A percentile compares a stretch with the other conserved stretches of the same genome.
These are phyloP conservation scores for Phylloporus sp. DNA, from an alignment of 768 basidiomycete genomes.

Conservation along the genomic window DNA sequence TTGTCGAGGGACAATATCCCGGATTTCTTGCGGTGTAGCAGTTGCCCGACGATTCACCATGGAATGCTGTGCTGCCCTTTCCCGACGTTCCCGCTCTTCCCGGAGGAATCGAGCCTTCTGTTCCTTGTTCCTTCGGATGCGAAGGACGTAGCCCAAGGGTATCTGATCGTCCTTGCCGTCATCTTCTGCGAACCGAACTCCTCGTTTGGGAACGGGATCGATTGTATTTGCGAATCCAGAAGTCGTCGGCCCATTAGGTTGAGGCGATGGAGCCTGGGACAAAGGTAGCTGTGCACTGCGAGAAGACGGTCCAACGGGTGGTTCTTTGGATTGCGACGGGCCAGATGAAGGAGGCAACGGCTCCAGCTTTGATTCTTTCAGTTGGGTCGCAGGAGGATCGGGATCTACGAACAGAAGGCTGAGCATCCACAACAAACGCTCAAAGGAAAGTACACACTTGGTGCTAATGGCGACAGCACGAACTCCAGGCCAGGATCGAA, in stretches of 20 bases:
- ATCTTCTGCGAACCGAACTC: constrained; percentile 62
- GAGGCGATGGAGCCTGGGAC: neutral
- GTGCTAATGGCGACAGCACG: constrained; percentile 12
- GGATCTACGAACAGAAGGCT: constrained; percentile 18
- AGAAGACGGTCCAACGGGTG: neutral
- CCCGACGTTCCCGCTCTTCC: constrained; percentile 52
- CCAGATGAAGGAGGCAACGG: constrained; percentile 1
- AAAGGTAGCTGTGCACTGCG: neutral
- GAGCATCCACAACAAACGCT: constrained; percentile 6
- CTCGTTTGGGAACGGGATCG: constrained; percentile 35
- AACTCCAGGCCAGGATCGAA: constrained; percentile 18
- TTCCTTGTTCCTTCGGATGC: constrained; percentile 66
- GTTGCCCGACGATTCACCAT: constrained; percentile 31
- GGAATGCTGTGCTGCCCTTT: constrained; percentile 29
- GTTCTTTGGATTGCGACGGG: constrained; percentile 4
- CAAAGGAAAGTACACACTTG: constrained; percentile 15
- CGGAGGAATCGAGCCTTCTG: constrained; percentile 65
- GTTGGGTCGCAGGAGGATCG: constrained; percentile 16
- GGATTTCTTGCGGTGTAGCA: constrained; percentile 6
- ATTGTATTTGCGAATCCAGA: constrained; percentile 9
- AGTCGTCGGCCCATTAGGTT: neutral
- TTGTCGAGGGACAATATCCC: constrained; percentile 13
- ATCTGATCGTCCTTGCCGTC: constrained; percentile 60
- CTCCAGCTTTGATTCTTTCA: constrained; percentile 1
- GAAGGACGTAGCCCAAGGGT: constrained; percentile 65